Conservation (phyloP, 257 asterid species). For the Primulina tabacum region DNA sequence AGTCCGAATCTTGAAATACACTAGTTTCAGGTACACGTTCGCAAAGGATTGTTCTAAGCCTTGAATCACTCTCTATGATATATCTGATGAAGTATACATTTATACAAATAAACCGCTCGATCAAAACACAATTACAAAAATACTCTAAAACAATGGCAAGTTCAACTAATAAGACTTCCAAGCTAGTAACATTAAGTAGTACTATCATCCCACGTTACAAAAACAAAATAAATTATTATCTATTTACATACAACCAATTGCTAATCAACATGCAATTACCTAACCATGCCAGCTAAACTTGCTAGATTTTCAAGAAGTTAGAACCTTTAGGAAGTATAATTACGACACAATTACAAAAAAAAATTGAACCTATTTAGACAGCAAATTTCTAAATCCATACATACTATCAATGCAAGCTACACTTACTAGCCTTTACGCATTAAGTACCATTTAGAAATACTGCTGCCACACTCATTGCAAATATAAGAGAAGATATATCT, state of each 20-base stretch:
- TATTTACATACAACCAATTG: not conserved
- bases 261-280: not conserved
- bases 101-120: conserved; percentile 10
- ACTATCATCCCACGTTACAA: not conserved
- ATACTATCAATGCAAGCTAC: not conserved
- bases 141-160: not conserved
- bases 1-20: conserved; percentile 27
- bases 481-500: no score
- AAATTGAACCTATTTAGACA: not conserved
- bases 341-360: conserved; percentile 3
- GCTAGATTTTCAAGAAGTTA: not conserved
- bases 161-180: not conserved
- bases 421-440: no score
- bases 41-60: conserved; percentile 51
- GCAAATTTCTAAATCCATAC: not conserved
- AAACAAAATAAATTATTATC: no score
- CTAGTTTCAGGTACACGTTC: conserved; percentile 34
- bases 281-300: not conserved
- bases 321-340: not conserved
- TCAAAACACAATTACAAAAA: not conserved
- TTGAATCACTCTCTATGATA: conserved; percentile 51
- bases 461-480: no score
- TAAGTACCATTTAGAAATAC: no score
- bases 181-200: not conserved
- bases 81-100: conserved; percentile 47